Conservation (phyloP, 1,139 yeast genomes). For the Nakaseomyces bracarensis region DNA sequence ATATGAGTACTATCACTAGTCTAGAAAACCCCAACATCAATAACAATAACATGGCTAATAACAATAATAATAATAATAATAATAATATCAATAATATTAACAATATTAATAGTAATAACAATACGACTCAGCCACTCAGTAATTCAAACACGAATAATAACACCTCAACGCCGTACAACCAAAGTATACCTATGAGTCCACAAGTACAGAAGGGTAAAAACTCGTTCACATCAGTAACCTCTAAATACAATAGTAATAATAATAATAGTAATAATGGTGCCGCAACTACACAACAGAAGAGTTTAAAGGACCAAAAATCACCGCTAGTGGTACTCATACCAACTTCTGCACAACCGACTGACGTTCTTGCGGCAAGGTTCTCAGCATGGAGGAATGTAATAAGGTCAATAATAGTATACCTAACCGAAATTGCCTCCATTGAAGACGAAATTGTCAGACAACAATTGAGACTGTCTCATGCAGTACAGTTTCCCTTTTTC, state of each 20-base stretch:
- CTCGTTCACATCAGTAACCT: constrained; percentile 16
- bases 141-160: constrained; percentile 8
- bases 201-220: constrained; percentile 10
- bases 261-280: constrained; percentile 14
- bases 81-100: constrained; percentile 7
- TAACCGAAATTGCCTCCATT: constrained; percentile 71
- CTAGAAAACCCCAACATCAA: not conserved
- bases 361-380: constrained; percentile 71
- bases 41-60: constrained; percentile 1
- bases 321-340: constrained; percentile 43
- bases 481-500: constrained; percentile 52
- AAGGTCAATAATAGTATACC: constrained; percentile 61
- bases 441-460: constrained; percentile 84
- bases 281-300: constrained; percentile 10
- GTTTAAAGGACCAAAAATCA: constrained; percentile 33
- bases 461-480: constrained; percentile 71
- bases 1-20: constrained; percentile 5
- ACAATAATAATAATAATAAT: constrained; percentile 5
- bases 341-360: constrained; percentile 68
- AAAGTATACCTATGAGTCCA: constrained; percentile 1
- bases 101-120: constrained; percentile 5
- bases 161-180: not conserved
- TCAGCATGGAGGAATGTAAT: constrained; percentile 80
- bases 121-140: constrained; percentile 3
- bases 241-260: constrained; percentile 13